Evolutionary conservation across 2,329 filamentous ascomycete species (phyloP), one percentile per base, ranked within the genome.

Genomic region (Teratosphaeria viscida): DNA sequence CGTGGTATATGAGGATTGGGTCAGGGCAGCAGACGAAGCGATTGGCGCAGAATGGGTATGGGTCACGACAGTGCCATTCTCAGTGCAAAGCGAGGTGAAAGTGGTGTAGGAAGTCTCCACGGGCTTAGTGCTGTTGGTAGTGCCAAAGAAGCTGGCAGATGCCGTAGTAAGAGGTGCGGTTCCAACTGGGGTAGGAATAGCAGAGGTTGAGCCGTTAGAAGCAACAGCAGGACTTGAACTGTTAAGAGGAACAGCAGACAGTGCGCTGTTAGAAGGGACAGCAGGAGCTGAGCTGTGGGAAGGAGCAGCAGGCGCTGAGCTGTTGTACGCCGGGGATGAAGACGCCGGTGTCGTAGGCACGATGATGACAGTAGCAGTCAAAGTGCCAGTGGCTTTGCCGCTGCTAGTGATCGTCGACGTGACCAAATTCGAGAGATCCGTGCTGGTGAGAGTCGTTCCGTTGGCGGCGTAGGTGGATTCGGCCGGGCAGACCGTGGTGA

Each of bases 31-130:
- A 23, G 43, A 49, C n/a, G 43, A 5, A n/a, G 39, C 14, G 12
- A 59, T 37, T 5, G 57, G 52, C 34, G 19, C 53, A 14, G 57
- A 59, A 37, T 59, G 57, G 12, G 57, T 59, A 34, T 59, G 57
- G 52, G 27, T 49, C 52, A 37, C 34, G 16, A 37, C 27, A 3
- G 57, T 55, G 19, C 52, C 52, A 49, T 43, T 55, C 57, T 59
- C 57, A 8, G 57, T 59, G 35, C 57, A 59, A 34, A 59, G 52
- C 12, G 43, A 37, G n/a, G 57, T 59, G 57, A 32, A 59, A 19
- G 57, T 59, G 5, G 57, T 59, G 52, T 59, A 59, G 11, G 27
- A 26, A 19, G 57, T 59, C 57, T 59, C 57, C 3, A 19, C 16
- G 6, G 43, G 43, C 43, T 49, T 49, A n/a, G 16, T 49, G 43